These are phyloP conservation scores for Tricholomella constricta DNA, from an alignment of 768 basidiomycete genomes.

Conservation along the genomic window DNA sequence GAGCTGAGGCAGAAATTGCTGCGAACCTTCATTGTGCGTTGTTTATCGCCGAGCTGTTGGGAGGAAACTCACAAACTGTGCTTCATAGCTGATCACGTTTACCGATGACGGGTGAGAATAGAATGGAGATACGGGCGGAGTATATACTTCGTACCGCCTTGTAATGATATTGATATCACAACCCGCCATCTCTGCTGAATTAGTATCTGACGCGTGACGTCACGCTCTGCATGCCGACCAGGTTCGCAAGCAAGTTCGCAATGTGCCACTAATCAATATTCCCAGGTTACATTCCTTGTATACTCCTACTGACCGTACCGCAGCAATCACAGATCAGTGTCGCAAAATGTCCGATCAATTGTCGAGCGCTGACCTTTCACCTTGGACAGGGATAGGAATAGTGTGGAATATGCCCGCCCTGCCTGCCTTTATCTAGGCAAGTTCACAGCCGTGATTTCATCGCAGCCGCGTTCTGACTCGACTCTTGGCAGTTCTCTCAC, in stretches of 20 bases:
- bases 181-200: slow-evolving; percentile 3
- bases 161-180: slow-evolving; percentile 18
- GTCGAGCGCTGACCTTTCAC: neutral
- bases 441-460: neutral
- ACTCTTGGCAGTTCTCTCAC: slow-evolving; percentile 13
- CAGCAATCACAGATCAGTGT: slow-evolving; percentile 1
- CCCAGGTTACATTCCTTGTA: slow-evolving; percentile 2
- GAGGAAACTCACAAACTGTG: slow-evolving; percentile 21
- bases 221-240: neutral
- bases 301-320: slow-evolving; percentile 5
- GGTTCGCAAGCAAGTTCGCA: slow-evolving; percentile 1
- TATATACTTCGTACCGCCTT: slow-evolving; percentile 17
- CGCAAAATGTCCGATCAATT: slow-evolving; percentile 3
- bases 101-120: slow-evolving; percentile 53
- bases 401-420: slow-evolving; percentile 10
- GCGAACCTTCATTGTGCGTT: slow-evolving; percentile 81
- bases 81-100: slow-evolving; percentile 78
- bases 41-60: slow-evolving; percentile 12
- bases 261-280: neutral
- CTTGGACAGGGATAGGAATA: neutral
- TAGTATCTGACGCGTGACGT: slow-evolving; percentile 17
- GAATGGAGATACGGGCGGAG: slow-evolving; percentile 16
- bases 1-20: slow-evolving; percentile 96
- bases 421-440: slow-evolving; percentile 13
- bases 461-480: slow-evolving; percentile 17